Base-by-base conservation (phyloP, 257 asterid species). In the Nicotiana noctiflora region DNA sequence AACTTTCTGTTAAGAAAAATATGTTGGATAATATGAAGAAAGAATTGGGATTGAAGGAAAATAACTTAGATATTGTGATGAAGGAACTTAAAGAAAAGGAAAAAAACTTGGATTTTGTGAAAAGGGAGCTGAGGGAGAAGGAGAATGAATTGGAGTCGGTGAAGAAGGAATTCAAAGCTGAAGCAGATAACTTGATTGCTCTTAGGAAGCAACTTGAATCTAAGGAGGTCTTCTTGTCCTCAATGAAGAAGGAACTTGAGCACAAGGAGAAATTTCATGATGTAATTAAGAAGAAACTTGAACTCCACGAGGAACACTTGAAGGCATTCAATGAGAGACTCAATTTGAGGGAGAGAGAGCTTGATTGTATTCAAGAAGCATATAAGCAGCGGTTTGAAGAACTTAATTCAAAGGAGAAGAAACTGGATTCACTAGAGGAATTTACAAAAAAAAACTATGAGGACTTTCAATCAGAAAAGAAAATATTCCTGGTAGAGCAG, bases 341-440 rank as follows among this genome's bases (percentile, higher is more conserved):
- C 59, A 76, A 81, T 21, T 82, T 77, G 79, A 85, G 86, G 79
- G 83, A 82, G 77, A 81, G 64, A 65, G 84, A 84, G n/a, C 77
- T 65, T 80, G 85, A 83, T 75, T 79, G 34, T 13, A 81, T 51
- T 4, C 66, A 68, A 66, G 59, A 81, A 77, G 52, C 59, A 15
- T 79, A 81, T 75, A 83, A 78, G 56, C 60, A 74, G 67, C 84
- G 19, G 51, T 6, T 13, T 80, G 66, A 53, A 76, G 83, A 81
- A 63, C 84, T 89, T 49, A 86, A 85, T 17, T 29, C 78, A 65
- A 89, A 82, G 70, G 88, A 91, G 82, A 83, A 80, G 80, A 82
- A 65, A 72, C 61, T 89, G 66, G 63, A 82, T 63, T 81, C 89
- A 19, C 81, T 80, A 81, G 84, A 49, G 67, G 85, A 65, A 60